Percentiles rank a stretch among this genome's conserved stretches.
Evolutionary conservation across 2,329 filamentous ascomycete genomes (phyloP).

Genomic region (Colletotrichum phormii): DNA sequence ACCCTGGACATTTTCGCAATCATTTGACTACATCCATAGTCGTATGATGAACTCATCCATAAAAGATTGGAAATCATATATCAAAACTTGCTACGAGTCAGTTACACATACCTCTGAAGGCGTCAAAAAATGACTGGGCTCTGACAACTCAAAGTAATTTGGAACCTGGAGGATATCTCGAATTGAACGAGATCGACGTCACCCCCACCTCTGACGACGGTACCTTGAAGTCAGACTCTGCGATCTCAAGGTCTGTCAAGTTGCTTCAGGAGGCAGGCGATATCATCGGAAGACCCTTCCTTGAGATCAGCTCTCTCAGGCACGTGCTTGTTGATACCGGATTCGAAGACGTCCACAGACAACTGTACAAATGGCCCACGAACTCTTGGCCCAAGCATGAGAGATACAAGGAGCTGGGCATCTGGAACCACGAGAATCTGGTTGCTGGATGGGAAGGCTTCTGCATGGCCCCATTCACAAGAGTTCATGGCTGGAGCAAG

Average conservation of each 20-base stretch:
- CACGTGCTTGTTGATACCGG: slow-evolving; percentile 61
- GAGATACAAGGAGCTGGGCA: slow-evolving; percentile 60
- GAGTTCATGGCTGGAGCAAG: neutral
- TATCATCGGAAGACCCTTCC: slow-evolving; percentile 43
- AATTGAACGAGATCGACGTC: slow-evolving; percentile 52
- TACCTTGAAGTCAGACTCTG: slow-evolving; percentile 42
- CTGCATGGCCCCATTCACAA: neutral
- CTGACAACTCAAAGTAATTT: slow-evolving; percentile 38
- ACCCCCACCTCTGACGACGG: slow-evolving; percentile 54
- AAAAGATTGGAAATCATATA: neutral
- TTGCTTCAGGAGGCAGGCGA: slow-evolving; percentile 45
- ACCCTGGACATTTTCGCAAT: slow-evolving; percentile 44
- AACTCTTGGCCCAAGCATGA: slow-evolving; percentile 63
- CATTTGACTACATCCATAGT: slow-evolving; percentile 29
- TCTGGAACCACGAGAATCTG: neutral
- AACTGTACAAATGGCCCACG: slow-evolving; percentile 61
- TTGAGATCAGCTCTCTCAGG: slow-evolving; percentile 43
- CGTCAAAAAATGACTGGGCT: no score
- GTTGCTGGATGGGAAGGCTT: neutral
- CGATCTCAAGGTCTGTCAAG: slow-evolving; percentile 46
- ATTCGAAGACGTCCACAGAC: slow-evolving; percentile 62
- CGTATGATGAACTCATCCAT: neutral
- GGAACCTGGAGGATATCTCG: slow-evolving; percentile 46
- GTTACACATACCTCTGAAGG: neutral
- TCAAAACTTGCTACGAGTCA: slow-evolving; percentile 46